These are phyloP conservation scores for Trichoderma simmonsii DNA, from an alignment of 2,329 filamentous ascomycete species.

Conservation along the genomic window DNA sequence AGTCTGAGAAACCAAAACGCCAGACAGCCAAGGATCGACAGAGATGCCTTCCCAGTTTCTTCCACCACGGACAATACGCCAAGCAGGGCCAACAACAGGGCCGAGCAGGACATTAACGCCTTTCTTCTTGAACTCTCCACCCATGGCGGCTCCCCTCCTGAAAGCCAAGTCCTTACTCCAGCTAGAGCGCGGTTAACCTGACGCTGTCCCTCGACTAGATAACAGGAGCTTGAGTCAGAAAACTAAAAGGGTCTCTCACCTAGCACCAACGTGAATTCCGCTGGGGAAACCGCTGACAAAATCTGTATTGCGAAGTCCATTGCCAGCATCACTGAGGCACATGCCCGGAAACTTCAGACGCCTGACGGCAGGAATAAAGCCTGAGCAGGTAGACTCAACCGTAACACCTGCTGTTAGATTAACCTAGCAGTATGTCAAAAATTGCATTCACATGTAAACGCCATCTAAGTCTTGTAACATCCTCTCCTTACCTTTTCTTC, in stretches of 20 bases:
- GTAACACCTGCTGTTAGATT: slow-evolving; percentile 69
- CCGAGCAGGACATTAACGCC: slow-evolving; percentile 77
- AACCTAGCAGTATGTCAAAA: slow-evolving; percentile 42
- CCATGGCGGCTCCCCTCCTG: slow-evolving; percentile 69
- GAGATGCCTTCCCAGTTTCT: slow-evolving; percentile 60
- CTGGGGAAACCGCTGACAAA: slow-evolving; percentile 43
- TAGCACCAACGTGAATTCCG: slow-evolving; percentile 41
- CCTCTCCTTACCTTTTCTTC: slow-evolving; percentile 60
- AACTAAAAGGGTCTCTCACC: slow-evolving; percentile 23
- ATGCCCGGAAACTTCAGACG: slow-evolving; percentile 43
- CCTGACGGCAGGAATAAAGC: slow-evolving; percentile 40
- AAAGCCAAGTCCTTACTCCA: slow-evolving; percentile 74
- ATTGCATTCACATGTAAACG: too few relatives aligned
- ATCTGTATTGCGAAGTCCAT: slow-evolving; percentile 42
- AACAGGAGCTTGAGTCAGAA: background rate
- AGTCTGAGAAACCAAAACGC: slow-evolving; percentile 47
- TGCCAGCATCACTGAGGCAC: slow-evolving; percentile 44
- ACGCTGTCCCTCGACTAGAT: background rate
- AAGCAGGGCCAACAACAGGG: slow-evolving; percentile 67
- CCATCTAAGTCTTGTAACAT: too few relatives aligned
- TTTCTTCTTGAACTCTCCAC: slow-evolving; percentile 69
- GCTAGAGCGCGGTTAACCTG: slow-evolving; percentile 18
- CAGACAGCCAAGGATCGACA: slow-evolving; percentile 58
- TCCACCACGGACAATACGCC: slow-evolving; percentile 58
- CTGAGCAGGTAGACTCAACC: slow-evolving; percentile 47